A percentile compares a stretch with the other conserved stretches of the same genome.
Evolutionary conservation across 2,329 filamentous ascomycete species (phyloP).

Genomic region (Graphiopsis chlorocephala): DNA sequence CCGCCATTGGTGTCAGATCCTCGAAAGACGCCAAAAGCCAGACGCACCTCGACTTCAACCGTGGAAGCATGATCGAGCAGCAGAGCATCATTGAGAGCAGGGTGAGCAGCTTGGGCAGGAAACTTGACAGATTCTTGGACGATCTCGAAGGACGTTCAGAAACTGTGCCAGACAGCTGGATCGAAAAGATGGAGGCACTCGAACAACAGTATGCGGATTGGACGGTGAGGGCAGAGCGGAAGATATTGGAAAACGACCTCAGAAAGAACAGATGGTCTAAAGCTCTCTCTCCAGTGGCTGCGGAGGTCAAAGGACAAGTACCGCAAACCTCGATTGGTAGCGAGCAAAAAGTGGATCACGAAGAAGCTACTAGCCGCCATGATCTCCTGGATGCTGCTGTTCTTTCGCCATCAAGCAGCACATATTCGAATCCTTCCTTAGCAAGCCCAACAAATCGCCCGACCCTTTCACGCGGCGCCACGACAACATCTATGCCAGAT

Average conservation of each 20-base stretch:
- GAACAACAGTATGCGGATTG: slow-evolving; percentile 78
- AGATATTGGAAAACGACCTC: slow-evolving; percentile 65
- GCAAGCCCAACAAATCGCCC: neutral
- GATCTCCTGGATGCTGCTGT: neutral
- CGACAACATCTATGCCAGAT: neutral
- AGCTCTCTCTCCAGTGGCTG: neutral
- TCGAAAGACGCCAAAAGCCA: neutral
- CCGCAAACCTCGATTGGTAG: neutral
- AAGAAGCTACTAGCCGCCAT: neutral
- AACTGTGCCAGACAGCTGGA: slow-evolving; percentile 80
- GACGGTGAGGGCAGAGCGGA: slow-evolving; percentile 73
- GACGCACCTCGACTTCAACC: slow-evolving; percentile 17
- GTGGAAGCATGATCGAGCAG: slow-evolving; percentile 26
- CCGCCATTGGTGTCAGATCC: slow-evolving; percentile 37
- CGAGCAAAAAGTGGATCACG: neutral
- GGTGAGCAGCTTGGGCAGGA: slow-evolving; percentile 66
- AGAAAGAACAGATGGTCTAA: slow-evolving; percentile 7
- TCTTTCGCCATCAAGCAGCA: neutral
- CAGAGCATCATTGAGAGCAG: slow-evolving; percentile 64
- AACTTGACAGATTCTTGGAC: slow-evolving; percentile 83
- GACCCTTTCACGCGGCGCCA: neutral
- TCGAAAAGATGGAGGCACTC: slow-evolving; percentile 77
- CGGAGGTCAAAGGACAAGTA: neutral
- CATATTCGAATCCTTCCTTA: neutral
- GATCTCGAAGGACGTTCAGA: slow-evolving; percentile 79